These are phyloP conservation scores for Eucalyptus pauciflora DNA, from an alignment of 345 rosid species.

Conservation along the genomic window DNA sequence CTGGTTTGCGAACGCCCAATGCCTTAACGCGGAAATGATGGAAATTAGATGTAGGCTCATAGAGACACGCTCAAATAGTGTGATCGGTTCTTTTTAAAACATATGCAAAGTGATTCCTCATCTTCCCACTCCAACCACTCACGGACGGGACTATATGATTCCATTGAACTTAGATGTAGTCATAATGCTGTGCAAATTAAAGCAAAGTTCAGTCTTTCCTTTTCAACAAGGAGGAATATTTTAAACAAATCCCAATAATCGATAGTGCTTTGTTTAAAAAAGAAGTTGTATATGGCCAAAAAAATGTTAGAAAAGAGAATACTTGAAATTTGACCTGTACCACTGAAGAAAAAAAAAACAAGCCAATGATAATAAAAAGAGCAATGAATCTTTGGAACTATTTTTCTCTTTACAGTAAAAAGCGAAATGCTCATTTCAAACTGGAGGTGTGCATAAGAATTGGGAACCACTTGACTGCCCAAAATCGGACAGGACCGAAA, in stretches of 20 bases:
- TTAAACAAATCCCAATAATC: background rate
- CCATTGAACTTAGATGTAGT: no score
- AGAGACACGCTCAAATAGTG: background rate
- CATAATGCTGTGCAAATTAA: no score
- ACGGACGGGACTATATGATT: no score
- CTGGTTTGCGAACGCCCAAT: background rate
- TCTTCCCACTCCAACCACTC: background rate
- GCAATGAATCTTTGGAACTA: background rate
- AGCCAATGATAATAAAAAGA: background rate
- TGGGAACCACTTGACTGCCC: no score
- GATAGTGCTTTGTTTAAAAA: background rate
- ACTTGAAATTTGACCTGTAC: background rate
- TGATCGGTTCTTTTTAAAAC: background rate
- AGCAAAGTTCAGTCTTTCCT: background rate
- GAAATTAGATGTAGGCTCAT: background rate
- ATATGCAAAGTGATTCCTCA: background rate
- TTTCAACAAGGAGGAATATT: background rate
- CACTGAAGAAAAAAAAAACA: background rate
- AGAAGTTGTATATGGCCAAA: background rate
- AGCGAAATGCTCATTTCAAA: background rate
- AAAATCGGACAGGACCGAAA: rapidly evolving
- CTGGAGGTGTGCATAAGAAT: no score
- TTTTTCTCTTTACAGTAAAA: no score
- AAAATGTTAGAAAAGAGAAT: no score
- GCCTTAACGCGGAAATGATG: background rate